These are phyloP conservation scores for Pseudophaeomoniella oleicola DNA, from an alignment of 2,329 filamentous ascomycete genomes.

Conservation along the genomic window DNA sequence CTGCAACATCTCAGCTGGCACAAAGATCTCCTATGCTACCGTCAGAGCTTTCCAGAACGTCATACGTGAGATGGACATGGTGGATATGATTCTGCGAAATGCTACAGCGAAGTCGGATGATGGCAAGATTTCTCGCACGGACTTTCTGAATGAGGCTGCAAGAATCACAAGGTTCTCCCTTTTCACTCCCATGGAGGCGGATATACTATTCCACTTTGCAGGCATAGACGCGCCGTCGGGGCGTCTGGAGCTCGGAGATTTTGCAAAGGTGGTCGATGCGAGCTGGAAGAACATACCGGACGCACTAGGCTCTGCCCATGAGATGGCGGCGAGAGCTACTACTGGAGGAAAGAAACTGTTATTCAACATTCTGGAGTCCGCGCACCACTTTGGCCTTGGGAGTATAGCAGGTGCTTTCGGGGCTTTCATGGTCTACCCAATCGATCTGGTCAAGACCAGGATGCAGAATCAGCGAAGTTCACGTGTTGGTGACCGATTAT, in stretches of 20 bases:
- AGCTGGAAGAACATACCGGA: conserved; percentile 64
- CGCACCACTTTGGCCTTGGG: conserved; percentile 81
- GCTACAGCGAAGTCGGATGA: conserved; percentile 72
- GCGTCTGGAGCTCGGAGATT: conserved; percentile 66
- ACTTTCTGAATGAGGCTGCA: conserved; percentile 89
- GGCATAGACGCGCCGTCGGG: conserved; percentile 82
- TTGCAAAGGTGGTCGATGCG: conserved; percentile 86
- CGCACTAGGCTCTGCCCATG: conserved; percentile 26
- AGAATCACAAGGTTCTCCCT: conserved; percentile 84
- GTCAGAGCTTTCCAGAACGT: conserved; percentile 97
- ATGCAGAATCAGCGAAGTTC: conserved; percentile 91
- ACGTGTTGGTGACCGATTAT: conserved; percentile 71
- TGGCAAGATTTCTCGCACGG: conserved; percentile 82
- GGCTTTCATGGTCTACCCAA: conserved; percentile 98
- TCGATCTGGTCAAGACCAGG: conserved; percentile 94
- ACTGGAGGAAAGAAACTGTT: conserved; percentile 44
- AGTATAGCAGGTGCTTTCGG: conserved; percentile 90
- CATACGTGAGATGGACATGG: conserved; percentile 93
- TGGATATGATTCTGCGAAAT: conserved; percentile 82
- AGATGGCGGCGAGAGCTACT: conserved; percentile 37
- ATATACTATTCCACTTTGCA: conserved; percentile 97
- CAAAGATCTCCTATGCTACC: conserved; percentile 94
- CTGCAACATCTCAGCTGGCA: conserved; percentile 84
- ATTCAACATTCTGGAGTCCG: conserved; percentile 55
- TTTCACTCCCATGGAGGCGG: conserved; percentile 96